phyloP scores from a whole-genome alignment of 2,329 filamentous ascomycete species.

The Rugonectria rugulosa region DNA sequence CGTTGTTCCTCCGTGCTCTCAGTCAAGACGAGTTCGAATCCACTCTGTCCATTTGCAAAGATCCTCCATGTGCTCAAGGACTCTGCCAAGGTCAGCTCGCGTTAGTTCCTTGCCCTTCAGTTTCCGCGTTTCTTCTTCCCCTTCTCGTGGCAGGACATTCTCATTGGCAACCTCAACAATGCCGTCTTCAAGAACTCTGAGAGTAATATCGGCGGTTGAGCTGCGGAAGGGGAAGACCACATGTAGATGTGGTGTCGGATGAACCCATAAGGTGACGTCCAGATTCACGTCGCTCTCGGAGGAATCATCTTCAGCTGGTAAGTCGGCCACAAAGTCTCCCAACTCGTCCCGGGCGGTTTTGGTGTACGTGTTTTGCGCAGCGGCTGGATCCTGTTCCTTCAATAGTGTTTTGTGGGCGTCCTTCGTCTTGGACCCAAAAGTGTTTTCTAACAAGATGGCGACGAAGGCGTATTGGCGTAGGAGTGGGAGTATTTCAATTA shows the following conservation, averaged over 20 bases:
- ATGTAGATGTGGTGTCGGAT: constrained; percentile 57
- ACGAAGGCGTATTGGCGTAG: constrained; percentile 80
- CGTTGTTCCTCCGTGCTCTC: constrained; percentile 10
- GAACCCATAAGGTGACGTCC: constrained; percentile 61
- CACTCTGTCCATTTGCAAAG: constrained; percentile 62
- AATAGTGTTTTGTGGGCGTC: constrained; percentile 23
- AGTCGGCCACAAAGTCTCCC: constrained; percentile 39
- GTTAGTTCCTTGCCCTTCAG: constrained; percentile 47
- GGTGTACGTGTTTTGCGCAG: constrained; percentile 28
- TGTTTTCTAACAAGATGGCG: constrained; percentile 68
- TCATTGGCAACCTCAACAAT: constrained; percentile 65
- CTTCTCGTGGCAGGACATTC: constrained; percentile 50
- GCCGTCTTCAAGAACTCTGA: constrained; percentile 68
- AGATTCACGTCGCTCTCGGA: constrained; percentile 43
- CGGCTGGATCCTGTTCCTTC: constrained; percentile 6
- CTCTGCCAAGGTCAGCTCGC: constrained; percentile 52
- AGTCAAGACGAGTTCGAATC: constrained; percentile 52
- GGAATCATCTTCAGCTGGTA: background rate
- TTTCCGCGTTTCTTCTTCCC: constrained; percentile 31
- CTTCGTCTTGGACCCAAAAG: constrained; percentile 56
- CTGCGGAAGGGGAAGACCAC: constrained; percentile 62
- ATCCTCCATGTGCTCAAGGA: constrained; percentile 60
- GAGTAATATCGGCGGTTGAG: constrained; percentile 59
- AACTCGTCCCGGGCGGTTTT: constrained; percentile 45
- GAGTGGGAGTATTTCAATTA: constrained; percentile 75